Evolutionary conservation across 2,329 filamentous ascomycete species (phyloP).

Genomic region (Cryphonectria radicalis): DNA sequence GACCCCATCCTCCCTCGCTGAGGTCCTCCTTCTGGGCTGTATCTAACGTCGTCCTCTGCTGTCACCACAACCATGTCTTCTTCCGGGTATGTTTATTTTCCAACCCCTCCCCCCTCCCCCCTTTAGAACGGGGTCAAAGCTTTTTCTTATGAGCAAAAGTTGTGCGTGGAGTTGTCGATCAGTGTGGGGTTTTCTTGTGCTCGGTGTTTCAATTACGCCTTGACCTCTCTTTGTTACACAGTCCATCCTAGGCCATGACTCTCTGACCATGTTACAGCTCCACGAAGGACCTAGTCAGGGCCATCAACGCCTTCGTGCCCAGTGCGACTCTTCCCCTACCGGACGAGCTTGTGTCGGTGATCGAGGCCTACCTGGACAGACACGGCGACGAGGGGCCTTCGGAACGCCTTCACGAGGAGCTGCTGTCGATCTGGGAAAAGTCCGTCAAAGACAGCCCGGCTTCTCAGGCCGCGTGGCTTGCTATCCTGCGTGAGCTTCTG

Average conservation of each 20-base stretch:
- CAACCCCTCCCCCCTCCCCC: neutral
- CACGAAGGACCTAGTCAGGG: conserved; percentile 65
- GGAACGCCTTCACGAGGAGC: conserved; percentile 75
- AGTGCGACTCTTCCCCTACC: conserved; percentile 64
- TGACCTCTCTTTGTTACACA: neutral
- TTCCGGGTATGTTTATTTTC: conserved; percentile 25
- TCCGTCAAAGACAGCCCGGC: conserved; percentile 60
- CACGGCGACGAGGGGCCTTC: conserved; percentile 70
- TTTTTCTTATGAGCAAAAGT: neutral
- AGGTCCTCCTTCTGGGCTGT: conserved; percentile 16
- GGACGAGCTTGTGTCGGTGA: conserved; percentile 63
- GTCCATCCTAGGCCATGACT: conserved; percentile 4
- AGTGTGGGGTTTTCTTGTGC: neutral
- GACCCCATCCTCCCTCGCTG: conserved; percentile 21
- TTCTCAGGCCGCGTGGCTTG: conserved; percentile 70
- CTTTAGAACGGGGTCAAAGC: neutral
- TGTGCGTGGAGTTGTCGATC: neutral
- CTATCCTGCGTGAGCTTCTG: conserved; percentile 66
- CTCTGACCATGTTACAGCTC: conserved; percentile 45
- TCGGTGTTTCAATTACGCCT: neutral
- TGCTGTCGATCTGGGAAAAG: conserved; percentile 68
- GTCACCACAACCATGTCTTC: conserved; percentile 23
- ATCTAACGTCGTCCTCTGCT: conserved; percentile 15
- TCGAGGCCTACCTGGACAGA: conserved; percentile 70
- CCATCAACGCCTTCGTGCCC: conserved; percentile 56